Base-by-base conservation (phyloP, 805 yeast genomes). In the Candida sphagnicola region DNA sequence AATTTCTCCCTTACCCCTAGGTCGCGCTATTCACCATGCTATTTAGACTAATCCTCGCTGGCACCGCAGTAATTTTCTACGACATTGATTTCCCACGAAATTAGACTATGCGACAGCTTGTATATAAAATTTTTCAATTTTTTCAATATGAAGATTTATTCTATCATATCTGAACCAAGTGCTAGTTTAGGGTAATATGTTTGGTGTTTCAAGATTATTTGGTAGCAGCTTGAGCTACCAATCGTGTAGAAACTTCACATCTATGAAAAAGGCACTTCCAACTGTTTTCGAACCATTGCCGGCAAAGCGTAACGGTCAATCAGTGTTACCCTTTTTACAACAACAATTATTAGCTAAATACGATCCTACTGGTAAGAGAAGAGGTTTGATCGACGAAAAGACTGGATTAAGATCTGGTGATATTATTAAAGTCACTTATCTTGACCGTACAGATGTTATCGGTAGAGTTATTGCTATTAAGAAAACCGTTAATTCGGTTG, bases 401-500 rank as follows among this genome's bases (percentile, higher is more conserved):
- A 43, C 39, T n/a, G 51, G 74, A 5, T 65, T 90, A 21, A 73
- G 86, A 40, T 75, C 95, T 0, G 97, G 95, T 11, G 97, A 90
- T 56, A 71, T 87, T 19, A 78, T 90, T 28, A 77, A 85, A 45
- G 83, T 90, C 3, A 77, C 79, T 23, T 88, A 85, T 56, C 72
- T 72, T 51, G 78, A 77, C 49, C 78, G 82, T 56, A 77, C 82
- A 39, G 76, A 77, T 18, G 82, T 87, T 46, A 71, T 79, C 16
- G 99, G 98, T 4, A 82, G 82, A 58, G 77, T 89, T 1, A 65
- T 91, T 39, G 89, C 85, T 38, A 72, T 89, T 40, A 84, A 83
- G 54, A 76, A 90, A 55, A 62, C 63, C 23, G 59, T 53, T 21
- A 73, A 78, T 45, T 81, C 79, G 28, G 64, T 85, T 31, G 88